Evolutionary conservation across 78 protist species (phyloP).

Genomic region (Chrysochromulina parva): DNA sequence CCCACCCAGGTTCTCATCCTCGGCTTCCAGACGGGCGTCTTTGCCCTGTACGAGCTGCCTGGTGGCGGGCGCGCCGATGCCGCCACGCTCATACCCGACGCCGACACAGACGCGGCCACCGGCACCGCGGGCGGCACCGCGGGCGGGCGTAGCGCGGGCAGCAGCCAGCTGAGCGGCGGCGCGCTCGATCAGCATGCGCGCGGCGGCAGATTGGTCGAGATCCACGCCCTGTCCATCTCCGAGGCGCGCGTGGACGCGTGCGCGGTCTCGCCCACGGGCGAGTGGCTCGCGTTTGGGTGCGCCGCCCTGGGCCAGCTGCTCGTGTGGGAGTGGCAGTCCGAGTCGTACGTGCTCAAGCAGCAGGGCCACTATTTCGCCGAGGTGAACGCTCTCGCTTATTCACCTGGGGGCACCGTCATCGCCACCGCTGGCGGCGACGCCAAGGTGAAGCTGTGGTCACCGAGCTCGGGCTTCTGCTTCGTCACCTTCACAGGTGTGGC

Average conservation of each 20-base stretch:
- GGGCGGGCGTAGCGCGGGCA: no score
- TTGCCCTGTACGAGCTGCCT: constrained; percentile 69
- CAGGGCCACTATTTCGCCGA: constrained; percentile 72
- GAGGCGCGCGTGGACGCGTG: constrained; percentile 44
- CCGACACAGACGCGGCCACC: no score
- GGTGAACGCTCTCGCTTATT: constrained; percentile 73
- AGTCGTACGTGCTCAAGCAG: constrained; percentile 78
- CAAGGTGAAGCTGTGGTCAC: constrained; percentile 86
- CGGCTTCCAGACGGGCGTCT: constrained; percentile 81
- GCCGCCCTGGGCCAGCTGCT: constrained; percentile 80
- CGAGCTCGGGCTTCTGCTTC: constrained; percentile 79
- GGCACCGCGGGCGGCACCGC: no score
- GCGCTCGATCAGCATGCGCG: no score
- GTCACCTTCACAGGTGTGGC: constrained; percentile 74
- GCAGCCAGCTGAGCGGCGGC: no score
- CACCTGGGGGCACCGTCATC: constrained; percentile 80
- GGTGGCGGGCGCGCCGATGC: no score
- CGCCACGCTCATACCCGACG: no score
- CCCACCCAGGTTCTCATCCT: constrained; percentile 57
- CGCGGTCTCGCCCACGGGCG: constrained; percentile 71
- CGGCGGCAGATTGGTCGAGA: background rate
- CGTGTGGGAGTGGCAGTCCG: constrained; percentile 97
- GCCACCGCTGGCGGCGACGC: constrained; percentile 91
- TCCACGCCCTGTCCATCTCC: constrained; percentile 44
- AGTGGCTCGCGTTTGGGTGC: constrained; percentile 92